These are phyloP conservation scores for Jatropha podagrica DNA, from an alignment of 441 rosid genomes.

Conservation along the genomic window DNA sequence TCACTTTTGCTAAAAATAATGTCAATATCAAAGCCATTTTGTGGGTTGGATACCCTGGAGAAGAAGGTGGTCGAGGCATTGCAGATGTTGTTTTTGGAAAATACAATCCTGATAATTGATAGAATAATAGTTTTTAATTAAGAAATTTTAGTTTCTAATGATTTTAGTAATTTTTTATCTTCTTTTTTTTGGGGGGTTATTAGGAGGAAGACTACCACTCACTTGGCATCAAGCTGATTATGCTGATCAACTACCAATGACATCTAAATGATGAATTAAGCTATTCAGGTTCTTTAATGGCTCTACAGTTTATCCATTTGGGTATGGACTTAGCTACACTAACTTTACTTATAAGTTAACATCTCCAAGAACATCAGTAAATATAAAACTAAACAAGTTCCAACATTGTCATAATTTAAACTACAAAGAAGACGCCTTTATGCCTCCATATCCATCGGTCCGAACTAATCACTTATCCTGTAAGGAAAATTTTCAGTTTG, in stretches of 20 bases:
- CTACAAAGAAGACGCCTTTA: neutral
- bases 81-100: too few relatives aligned
- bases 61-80: too few relatives aligned
- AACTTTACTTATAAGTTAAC: too few relatives aligned
- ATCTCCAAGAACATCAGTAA: slow-evolving; percentile 13
- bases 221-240: neutral
- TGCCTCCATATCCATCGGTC: neutral
- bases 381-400: slow-evolving; percentile 13
- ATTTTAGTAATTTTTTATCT: too few relatives aligned
- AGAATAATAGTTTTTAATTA: too few relatives aligned
- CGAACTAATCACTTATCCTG: too few relatives aligned
- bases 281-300: slow-evolving; percentile 26
- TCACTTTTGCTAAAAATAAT: slow-evolving; percentile 34
- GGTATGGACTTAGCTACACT: too few relatives aligned
- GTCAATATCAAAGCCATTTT: slow-evolving; percentile 35
- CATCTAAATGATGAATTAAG: slow-evolving; percentile 30
- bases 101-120: too few relatives aligned
- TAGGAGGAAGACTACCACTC: slow-evolving; percentile 46
- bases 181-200: too few relatives aligned
- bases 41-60: slow-evolving; percentile 37
- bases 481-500: too few relatives aligned
- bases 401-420: slow-evolving; percentile 23
- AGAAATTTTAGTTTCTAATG: too few relatives aligned
- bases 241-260: slow-evolving; percentile 31
- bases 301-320: too few relatives aligned